A percentile compares a stretch with the other conserved stretches of the same genome.
Evolutionary conservation across 352 stramenopile species (phyloP).

Genomic region (Pythium diclinum): DNA sequence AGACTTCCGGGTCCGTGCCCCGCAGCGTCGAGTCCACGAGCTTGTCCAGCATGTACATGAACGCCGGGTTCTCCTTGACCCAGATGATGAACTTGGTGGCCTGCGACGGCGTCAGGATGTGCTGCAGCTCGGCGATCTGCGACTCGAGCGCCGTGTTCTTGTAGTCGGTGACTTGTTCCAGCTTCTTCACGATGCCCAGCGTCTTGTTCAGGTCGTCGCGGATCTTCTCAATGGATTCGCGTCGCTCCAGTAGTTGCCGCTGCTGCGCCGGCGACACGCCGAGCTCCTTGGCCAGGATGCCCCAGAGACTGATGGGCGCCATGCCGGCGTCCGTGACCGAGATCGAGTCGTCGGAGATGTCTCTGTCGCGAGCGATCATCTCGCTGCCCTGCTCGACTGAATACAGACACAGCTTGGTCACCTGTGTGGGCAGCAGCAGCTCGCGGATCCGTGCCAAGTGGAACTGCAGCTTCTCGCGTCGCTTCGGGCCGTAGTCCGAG

Average conservation of each 20-base stretch:
- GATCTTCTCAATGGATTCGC: constrained; percentile 56
- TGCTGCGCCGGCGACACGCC: constrained; percentile 69
- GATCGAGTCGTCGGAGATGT: constrained; percentile 57
- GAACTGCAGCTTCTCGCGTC: constrained; percentile 70
- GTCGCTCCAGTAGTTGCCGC: constrained; percentile 57
- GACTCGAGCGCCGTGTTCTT: constrained; percentile 78
- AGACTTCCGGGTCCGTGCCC: constrained; percentile 13
- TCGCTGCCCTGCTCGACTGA: constrained; percentile 68
- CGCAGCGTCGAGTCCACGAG: constrained; percentile 63
- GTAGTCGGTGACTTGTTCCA: constrained; percentile 70
- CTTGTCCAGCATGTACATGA: constrained; percentile 88
- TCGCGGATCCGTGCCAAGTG: constrained; percentile 68
- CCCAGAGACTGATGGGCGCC: constrained; percentile 66
- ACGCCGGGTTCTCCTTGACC: constrained; percentile 82
- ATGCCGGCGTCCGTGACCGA: constrained; percentile 45
- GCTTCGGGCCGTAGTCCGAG: constrained; percentile 74
- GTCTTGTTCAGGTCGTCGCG: constrained; percentile 70
- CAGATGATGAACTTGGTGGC: constrained; percentile 86
- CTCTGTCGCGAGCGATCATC: constrained; percentile 57
- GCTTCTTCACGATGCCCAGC: constrained; percentile 59
- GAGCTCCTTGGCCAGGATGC: constrained; percentile 64
- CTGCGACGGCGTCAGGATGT: constrained; percentile 73
- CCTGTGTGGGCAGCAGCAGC: constrained; percentile 68
- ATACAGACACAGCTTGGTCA: constrained; percentile 77
- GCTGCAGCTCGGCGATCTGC: constrained; percentile 64